Evolutionary conservation across 23 red algal species (phyloP).

Genomic region (Gracilaria vermiculophylla): DNA sequence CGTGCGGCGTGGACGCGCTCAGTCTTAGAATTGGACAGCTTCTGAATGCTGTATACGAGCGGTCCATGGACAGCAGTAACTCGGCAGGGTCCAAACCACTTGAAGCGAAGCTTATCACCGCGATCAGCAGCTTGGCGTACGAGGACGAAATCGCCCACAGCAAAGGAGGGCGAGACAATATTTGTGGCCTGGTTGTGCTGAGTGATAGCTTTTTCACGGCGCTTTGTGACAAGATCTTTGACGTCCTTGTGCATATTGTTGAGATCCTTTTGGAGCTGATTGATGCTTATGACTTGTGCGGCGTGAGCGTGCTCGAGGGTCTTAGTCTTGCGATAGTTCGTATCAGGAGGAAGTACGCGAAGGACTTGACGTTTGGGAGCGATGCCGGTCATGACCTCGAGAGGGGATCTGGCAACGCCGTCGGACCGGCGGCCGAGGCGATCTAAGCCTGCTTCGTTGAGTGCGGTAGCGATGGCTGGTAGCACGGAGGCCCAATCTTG

Average conservation of each 20-base stretch:
- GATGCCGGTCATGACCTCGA: not conserved
- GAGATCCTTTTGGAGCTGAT: no score
- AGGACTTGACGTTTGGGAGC: not conserved
- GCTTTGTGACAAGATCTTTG: no score
- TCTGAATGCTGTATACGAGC: not conserved
- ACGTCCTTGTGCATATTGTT: no score
- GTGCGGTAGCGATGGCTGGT: not conserved
- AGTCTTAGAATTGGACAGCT: not conserved
- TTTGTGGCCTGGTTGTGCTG: no score
- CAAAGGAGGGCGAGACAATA: no score
- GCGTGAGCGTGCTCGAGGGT: no score
- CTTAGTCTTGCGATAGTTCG: no score
- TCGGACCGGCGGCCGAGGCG: not conserved
- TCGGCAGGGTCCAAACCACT: not conserved
- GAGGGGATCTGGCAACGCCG: not conserved
- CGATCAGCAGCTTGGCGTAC: not conserved
- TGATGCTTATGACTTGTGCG: no score
- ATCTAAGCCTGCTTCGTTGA: not conserved
- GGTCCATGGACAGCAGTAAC: not conserved
- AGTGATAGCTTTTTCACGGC: no score
- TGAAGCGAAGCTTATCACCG: not conserved
- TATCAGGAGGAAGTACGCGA: no score
- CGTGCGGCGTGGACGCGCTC: not conserved
- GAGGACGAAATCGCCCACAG: not conserved
- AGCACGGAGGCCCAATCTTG: not conserved